Evolutionary conservation across 225 moss, liverwort and hornwort genomes (phyloP).

Genomic region (Bryoerythrophyllum caledonicum): DNA sequence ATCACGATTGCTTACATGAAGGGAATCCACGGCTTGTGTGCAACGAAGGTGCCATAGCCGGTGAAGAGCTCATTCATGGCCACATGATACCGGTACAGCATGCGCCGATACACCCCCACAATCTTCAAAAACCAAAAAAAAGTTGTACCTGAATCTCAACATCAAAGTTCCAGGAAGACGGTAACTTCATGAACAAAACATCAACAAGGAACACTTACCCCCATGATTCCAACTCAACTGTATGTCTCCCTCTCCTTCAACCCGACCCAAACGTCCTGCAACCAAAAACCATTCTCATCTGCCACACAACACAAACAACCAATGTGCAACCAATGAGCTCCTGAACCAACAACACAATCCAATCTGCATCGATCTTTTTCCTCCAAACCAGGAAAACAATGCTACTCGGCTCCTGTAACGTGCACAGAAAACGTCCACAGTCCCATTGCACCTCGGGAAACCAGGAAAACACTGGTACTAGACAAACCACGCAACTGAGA

Average conservation of each 20-base stretch:
- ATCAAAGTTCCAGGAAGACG: too few species aligned
- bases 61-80: slow-evolving; percentile 74
- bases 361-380: too few species aligned
- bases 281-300: background rate
- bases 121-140: slow-evolving; percentile 30
- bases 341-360: background rate
- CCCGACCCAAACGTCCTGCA: background rate
- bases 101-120: slow-evolving; percentile 32
- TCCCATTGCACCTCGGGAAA: too few species aligned
- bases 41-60: slow-evolving; percentile 72
- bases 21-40: slow-evolving; percentile 71
- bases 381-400: too few species aligned
- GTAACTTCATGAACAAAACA: background rate
- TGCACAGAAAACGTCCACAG: too few species aligned
- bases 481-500: too few species aligned
- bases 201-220: slow-evolving; percentile 22
- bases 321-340: background rate
- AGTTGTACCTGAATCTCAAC: background rate
- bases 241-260: too few species aligned
- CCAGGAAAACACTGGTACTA: too few species aligned
- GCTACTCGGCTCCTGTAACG: too few species aligned
- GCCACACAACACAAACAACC: slow-evolving; percentile 14
- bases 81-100: slow-evolving; percentile 63
- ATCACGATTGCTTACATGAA: slow-evolving; percentile 48
- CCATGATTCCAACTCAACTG: slow-evolving; percentile 23